These are phyloP conservation scores for Botryosphaeria dothidea DNA, from an alignment of 2,329 filamentous ascomycete species.

Conservation along the genomic window DNA sequence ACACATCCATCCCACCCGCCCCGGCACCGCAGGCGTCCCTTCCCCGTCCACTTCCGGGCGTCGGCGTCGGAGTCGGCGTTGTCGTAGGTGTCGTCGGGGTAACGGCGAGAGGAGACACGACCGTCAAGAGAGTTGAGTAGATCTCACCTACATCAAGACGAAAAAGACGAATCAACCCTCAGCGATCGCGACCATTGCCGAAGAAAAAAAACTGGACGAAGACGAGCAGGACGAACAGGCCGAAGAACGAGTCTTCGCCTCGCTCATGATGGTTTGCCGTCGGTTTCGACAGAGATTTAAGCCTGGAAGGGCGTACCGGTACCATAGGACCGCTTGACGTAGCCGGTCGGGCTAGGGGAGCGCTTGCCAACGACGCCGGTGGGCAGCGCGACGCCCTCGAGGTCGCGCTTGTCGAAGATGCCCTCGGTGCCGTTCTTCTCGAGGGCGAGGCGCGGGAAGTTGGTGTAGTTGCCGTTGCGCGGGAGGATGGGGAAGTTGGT, in stretches of 20 bases:
- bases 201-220: not conserved
- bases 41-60: not conserved
- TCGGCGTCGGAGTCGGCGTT: not conserved
- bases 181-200: not conserved
- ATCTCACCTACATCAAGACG: not conserved
- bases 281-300: not conserved
- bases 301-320: constrained; percentile 16
- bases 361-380: constrained; percentile 4
- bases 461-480: not conserved
- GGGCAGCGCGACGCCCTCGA: not conserved
- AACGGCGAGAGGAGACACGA: not conserved
- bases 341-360: constrained; percentile 11
- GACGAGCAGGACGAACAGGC: constrained; percentile 3
- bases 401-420: constrained; percentile 12
- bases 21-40: not conserved
- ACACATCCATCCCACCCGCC: constrained; percentile 7
- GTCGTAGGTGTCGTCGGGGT: not conserved
- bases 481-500: not conserved
- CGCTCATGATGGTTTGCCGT: not conserved
- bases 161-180: not conserved
- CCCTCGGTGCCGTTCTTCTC: constrained; percentile 10
- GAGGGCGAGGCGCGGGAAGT: constrained; percentile 4
- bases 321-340: constrained; percentile 11
- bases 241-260: constrained; percentile 6
- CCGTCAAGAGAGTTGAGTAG: constrained; percentile 4